Conservation (phyloP, 441 rosid species). For the Populus trichocarpa region DNA sequence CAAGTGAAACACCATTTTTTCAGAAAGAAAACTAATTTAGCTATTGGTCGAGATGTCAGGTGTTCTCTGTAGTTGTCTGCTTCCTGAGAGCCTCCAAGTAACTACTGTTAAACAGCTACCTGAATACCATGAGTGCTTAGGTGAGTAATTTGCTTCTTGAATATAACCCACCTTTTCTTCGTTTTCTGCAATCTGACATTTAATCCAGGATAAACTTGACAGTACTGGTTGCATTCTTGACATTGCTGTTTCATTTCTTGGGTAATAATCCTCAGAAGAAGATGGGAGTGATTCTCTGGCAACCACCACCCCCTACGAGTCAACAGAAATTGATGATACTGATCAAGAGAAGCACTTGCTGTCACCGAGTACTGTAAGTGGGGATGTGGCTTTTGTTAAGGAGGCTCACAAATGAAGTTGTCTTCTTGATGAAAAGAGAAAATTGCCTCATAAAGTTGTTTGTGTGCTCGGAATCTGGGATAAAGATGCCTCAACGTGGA, state of each 20-base stretch:
- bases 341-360: conserved; percentile 58
- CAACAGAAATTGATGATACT: conserved; percentile 42
- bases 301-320: conserved; percentile 31
- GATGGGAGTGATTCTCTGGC: conserved; percentile 49
- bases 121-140: conserved; percentile 50
- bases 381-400: conserved; percentile 52
- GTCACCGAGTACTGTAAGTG: conserved; percentile 29
- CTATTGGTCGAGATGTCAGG: conserved; percentile 34
- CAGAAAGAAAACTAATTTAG: neutral
- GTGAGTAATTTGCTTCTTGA: conserved; percentile 18
- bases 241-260: neutral
- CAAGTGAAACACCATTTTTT: neutral
- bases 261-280: conserved; percentile 29
- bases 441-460: neutral
- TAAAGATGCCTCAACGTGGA: neutral
- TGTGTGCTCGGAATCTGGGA: neutral
- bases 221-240: neutral
- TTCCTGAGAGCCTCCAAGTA: conserved; percentile 81
- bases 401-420: conserved; percentile 32
- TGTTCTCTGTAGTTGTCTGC: conserved; percentile 65
- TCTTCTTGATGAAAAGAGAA: neutral
- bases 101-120: conserved; percentile 64
- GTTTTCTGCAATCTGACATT: neutral
- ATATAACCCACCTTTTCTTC: neutral
- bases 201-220: neutral